Base-by-base conservation (phyloP, 2,329 filamentous ascomycete species). In the Talaromyces sp. region DNA sequence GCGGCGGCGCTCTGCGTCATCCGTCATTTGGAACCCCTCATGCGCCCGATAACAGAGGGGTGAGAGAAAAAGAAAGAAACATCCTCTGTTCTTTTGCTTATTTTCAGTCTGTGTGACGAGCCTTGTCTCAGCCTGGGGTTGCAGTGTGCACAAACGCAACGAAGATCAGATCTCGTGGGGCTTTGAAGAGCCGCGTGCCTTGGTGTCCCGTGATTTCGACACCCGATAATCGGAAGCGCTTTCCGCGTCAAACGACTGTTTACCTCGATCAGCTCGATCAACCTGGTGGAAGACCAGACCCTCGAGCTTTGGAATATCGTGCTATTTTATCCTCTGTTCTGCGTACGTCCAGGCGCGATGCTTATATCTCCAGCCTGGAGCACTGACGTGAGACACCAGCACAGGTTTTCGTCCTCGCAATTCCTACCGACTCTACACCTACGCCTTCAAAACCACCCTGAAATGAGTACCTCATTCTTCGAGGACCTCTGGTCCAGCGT, bases 401-500 rank as follows among this genome's bases (percentile, higher is more conserved):
- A 25, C 19, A 22, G 44, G 11, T 47, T 10, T 10, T 47, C 36
- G 36, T 39, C 36, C 17, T 39, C 36, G 36, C 36, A n/a, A 47
- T 47, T 5, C 44, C n/a, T 22, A 19, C 19, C n/a, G 27, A 52
- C 15, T 8, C 10, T 10, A 52, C 7, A 57, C 22, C 22, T 22
- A 22, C 22, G 6, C 6, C 32, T 13, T 47, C 25, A 11, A 19
- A 47, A 25, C 32, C 11, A 33, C 54, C 8, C 32, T 28, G 62
- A 54, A 62, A 66, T 57, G 65, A 81, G 81, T 78, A 73, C 73
- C 47, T 77, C 74, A 67, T 88, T 88, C 76, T 70, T 96, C 65
- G 82, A 86, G 71, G 86, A 93, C 67, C 88, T 97, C 63, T 96
- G 92, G 90, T 85, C 90, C 73, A 96, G 91, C 72, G 88, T 98